Evolutionary conservation across 2,329 filamentous ascomycete genomes (phyloP).

Genomic region (Lachnellula cervina): DNA sequence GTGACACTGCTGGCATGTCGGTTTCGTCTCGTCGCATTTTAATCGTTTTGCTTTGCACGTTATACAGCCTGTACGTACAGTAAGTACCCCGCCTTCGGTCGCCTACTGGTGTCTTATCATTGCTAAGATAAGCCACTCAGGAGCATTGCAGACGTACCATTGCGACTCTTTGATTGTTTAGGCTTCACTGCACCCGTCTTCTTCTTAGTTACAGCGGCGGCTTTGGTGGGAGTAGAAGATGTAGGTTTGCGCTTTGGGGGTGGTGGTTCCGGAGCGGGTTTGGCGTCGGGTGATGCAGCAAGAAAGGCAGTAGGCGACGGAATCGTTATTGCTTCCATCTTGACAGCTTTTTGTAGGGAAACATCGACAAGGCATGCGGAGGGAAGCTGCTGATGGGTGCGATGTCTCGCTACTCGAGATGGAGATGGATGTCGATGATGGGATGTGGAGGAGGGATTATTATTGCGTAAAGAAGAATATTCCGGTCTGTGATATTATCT

Average conservation of each 20-base stretch:
- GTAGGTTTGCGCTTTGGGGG: slow-evolving; percentile 27
- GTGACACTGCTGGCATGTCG: slow-evolving; percentile 61
- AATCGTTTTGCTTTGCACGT: slow-evolving; percentile 70
- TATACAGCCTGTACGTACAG: slow-evolving; percentile 52
- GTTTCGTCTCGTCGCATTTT: slow-evolving; percentile 71
- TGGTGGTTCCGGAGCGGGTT: slow-evolving; percentile 28
- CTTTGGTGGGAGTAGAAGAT: slow-evolving; percentile 15
- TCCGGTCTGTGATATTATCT: slow-evolving; percentile 3
- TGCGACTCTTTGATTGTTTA: slow-evolving; percentile 71
- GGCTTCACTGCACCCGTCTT: slow-evolving; percentile 47
- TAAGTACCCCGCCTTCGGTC: slow-evolving; percentile 6
- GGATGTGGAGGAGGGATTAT: slow-evolving; percentile 13
- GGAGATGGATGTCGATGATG: slow-evolving; percentile 1
- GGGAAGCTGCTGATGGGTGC: background rate
- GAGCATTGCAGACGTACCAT: slow-evolving; percentile 49
- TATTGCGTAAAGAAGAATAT: background rate
- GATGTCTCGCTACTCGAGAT: background rate
- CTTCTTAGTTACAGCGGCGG: slow-evolving; percentile 19
- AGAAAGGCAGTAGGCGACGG: slow-evolving; percentile 54
- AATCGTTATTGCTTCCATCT: slow-evolving; percentile 56
- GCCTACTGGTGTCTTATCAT: slow-evolving; percentile 19
- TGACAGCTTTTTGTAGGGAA: slow-evolving; percentile 16
- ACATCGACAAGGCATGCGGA: slow-evolving; percentile 14
- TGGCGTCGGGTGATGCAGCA: slow-evolving; percentile 33
- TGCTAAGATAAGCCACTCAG: slow-evolving; percentile 21